phyloP scores from a whole-genome alignment of 2,329 filamentous ascomycete genomes.

The Trichoderma arundinaceum region DNA sequence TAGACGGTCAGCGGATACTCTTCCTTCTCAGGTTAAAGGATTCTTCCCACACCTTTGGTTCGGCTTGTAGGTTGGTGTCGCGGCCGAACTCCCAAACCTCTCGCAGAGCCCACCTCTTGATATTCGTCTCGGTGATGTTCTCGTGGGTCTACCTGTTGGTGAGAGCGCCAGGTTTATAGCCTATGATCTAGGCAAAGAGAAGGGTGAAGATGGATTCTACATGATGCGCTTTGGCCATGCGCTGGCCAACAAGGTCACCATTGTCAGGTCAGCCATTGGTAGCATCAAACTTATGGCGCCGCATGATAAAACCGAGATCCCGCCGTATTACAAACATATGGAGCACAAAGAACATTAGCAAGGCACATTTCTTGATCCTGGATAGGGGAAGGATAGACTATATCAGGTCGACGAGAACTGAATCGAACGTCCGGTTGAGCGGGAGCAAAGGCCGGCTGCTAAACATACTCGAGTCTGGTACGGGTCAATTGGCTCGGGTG shows the following conservation, averaged over 20 bases:
- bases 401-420: constrained; percentile 33
- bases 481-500: constrained; percentile 28
- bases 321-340: constrained; percentile 38
- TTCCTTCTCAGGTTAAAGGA: constrained; percentile 45
- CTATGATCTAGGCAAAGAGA: constrained; percentile 46
- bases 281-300: constrained; percentile 40
- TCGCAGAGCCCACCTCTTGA: constrained; percentile 38
- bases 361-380: constrained; percentile 43
- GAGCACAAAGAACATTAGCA: constrained; percentile 35
- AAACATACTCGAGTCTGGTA: constrained; percentile 44
- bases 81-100: constrained; percentile 45
- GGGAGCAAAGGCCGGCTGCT: constrained; percentile 33
- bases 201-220: constrained; percentile 36
- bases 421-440: constrained; percentile 17
- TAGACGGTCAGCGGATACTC: constrained; percentile 42
- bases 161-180: constrained; percentile 40
- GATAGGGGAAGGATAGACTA: constrained; percentile 40
- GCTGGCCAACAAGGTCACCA: constrained; percentile 39
- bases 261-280: constrained; percentile 45
- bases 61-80: constrained; percentile 47
- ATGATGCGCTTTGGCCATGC: constrained; percentile 38
- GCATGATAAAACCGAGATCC: constrained; percentile 36
- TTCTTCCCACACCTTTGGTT: constrained; percentile 48
- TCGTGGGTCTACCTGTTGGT: constrained; percentile 40
- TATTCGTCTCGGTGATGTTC: constrained; percentile 47